phyloP scores from a whole-genome alignment of 73 alveolate genomes.

The Paraurostyla sp. region DNA sequence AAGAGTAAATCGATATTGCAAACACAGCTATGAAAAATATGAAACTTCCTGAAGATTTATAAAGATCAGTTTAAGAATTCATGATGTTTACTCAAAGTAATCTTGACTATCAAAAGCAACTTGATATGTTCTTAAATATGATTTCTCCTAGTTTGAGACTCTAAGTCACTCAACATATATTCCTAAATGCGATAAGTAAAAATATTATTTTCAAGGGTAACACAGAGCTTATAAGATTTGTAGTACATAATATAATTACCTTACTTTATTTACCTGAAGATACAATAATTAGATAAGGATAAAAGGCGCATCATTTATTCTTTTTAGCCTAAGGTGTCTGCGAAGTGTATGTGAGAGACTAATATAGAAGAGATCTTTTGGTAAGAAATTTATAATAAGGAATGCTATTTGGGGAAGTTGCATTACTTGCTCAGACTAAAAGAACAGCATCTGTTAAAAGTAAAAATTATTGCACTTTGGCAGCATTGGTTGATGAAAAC shows the following conservation, averaged over 20 bases:
- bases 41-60: slow-evolving; percentile 68
- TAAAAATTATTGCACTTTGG: slow-evolving; percentile 82
- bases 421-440: slow-evolving; percentile 76
- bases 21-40: slow-evolving; percentile 80
- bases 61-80: slow-evolving; percentile 45
- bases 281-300: slow-evolving; percentile 61
- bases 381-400: slow-evolving; percentile 65
- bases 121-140: slow-evolving; percentile 58
- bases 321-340: slow-evolving; percentile 76
- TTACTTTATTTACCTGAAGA: slow-evolving; percentile 73
- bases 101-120: slow-evolving; percentile 66
- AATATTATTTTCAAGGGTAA: slow-evolving; percentile 53
- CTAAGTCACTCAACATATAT: slow-evolving; percentile 61
- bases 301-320: slow-evolving; percentile 54
- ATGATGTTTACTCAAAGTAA: slow-evolving; percentile 62
- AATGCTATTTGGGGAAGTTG: slow-evolving; percentile 86
- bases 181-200: slow-evolving; percentile 22
- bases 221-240: slow-evolving; percentile 2
- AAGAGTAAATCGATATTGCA: slow-evolving; percentile 68
- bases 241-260: slow-evolving; percentile 53
- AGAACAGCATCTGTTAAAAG: slow-evolving; percentile 90
- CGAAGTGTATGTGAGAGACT: slow-evolving; percentile 65
- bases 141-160: slow-evolving; percentile 75
- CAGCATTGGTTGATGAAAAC: slow-evolving; percentile 31
- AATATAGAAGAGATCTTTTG: slow-evolving; percentile 29